phyloP scores from a whole-genome alignment of 495 filamentous ascomycete genomes.

The Trypethelium eluteriae region DNA sequence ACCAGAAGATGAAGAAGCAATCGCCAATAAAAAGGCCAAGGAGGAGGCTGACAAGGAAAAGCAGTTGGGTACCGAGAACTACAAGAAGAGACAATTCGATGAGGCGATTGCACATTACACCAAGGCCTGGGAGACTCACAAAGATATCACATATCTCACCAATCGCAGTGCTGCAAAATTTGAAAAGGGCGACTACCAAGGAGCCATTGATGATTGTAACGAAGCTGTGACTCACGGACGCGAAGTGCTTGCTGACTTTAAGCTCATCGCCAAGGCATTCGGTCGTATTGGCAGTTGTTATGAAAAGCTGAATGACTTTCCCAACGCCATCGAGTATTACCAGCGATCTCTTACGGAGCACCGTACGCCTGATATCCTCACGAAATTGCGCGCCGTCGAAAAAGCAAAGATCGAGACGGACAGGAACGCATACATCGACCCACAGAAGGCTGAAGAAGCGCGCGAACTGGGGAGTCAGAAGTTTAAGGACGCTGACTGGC shows the following conservation, averaged over 20 bases:
- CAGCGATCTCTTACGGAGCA: constrained; percentile 92
- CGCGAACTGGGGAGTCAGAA: constrained; percentile 89
- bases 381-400: constrained; percentile 89
- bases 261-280: constrained; percentile 90
- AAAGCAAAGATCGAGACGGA: constrained; percentile 74
- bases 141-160: constrained; percentile 96
- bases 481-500: constrained; percentile 97
- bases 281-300: constrained; percentile 84
- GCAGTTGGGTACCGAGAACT: constrained; percentile 83
- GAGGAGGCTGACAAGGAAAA: constrained; percentile 92
- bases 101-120: constrained; percentile 89
- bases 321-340: constrained; percentile 80
- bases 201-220: constrained; percentile 75
- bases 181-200: constrained; percentile 89
- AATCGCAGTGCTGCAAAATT: constrained; percentile 91
- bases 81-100: constrained; percentile 97
- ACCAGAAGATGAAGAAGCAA: constrained; percentile 68
- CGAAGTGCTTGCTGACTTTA: constrained; percentile 84
- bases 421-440: constrained; percentile 75
- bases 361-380: constrained; percentile 86
- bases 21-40: constrained; percentile 80
- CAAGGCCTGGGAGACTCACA: constrained; percentile 89
- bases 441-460: constrained; percentile 87
- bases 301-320: constrained; percentile 77
- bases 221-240: constrained; percentile 85